Percentiles rank a stretch among this genome's conserved stretches.
Conservation (phyloP, 345 rosid genomes). For the Pistacia atlantica region DNA sequence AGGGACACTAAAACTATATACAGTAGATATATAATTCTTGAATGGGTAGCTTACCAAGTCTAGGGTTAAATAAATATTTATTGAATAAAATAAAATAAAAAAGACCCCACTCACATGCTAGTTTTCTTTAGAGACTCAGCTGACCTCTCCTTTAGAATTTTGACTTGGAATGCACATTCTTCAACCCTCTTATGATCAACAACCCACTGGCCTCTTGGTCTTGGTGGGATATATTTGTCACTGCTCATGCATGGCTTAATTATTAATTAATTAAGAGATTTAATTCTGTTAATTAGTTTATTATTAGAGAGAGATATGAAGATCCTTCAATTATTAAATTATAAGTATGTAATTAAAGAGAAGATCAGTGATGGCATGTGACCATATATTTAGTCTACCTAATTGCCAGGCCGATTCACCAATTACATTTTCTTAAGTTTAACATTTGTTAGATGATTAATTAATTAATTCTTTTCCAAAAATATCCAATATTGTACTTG, state of each 20-base stretch:
- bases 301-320: conserved; percentile 23
- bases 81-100: not conserved
- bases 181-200: conserved; percentile 7
- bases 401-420: not conserved
- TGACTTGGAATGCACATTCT: conserved; percentile 31
- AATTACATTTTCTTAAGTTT: not conserved
- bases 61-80: not conserved
- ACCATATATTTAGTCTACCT: conserved; percentile 33
- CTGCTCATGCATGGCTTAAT: not conserved
- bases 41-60: not conserved
- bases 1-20: not conserved
- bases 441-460: not conserved
- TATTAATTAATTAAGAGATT: conserved; percentile 14
- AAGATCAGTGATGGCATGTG: conserved; percentile 33
- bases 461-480: too few relatives aligned
- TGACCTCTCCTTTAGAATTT: not conserved
- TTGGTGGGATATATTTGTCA: conserved; percentile 5
- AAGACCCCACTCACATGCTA: conserved; percentile 45
- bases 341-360: conserved; percentile 13
- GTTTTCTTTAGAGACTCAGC: conserved; percentile 1
- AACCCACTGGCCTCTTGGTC: not conserved
- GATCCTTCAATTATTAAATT: conserved; percentile 23
- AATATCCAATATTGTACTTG: too few relatives aligned
- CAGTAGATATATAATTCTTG: too few relatives aligned
- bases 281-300: conserved; percentile 13